These are phyloP conservation scores for Meripilus lineatus DNA, from an alignment of 1,284 basidiomycete species.

Conservation along the genomic window DNA sequence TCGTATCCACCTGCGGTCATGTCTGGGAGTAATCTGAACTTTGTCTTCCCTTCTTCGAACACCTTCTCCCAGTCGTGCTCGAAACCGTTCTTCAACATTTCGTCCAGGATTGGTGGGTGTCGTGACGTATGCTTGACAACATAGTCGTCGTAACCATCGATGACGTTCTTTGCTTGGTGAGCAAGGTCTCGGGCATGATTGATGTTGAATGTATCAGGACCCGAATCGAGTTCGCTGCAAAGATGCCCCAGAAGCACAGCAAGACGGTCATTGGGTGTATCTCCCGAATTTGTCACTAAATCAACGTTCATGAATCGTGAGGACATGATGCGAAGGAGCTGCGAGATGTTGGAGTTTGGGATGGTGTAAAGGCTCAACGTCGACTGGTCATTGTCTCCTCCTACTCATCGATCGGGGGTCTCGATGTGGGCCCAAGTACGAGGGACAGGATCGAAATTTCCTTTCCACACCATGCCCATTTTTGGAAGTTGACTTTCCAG, in stretches of 20 bases:
- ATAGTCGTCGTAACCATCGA: constrained; percentile 15
- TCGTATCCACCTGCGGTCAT: constrained; percentile 17
- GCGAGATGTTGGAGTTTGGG: too few relatives aligned
- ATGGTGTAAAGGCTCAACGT: too few relatives aligned
- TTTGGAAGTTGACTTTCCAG: too few relatives aligned
- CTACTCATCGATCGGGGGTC: too few relatives aligned
- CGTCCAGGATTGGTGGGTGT: constrained; percentile 12
- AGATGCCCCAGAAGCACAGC: constrained; percentile 9
- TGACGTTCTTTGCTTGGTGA: constrained; percentile 10
- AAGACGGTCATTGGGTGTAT: constrained; percentile 5
- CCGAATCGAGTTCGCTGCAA: constrained; percentile 9
- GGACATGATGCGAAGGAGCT: constrained; percentile 1
- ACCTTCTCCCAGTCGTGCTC: constrained; percentile 12
- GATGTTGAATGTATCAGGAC: neutral
- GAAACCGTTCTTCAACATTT: constrained; percentile 12
- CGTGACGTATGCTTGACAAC: constrained; percentile 10
- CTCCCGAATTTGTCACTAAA: too few relatives aligned
- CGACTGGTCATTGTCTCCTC: too few relatives aligned
- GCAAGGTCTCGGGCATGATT: constrained; percentile 8
- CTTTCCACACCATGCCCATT: too few relatives aligned
- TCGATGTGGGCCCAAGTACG: too few relatives aligned
- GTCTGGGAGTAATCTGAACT: constrained; percentile 12
- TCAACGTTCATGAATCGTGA: too few relatives aligned
- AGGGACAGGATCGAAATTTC: too few relatives aligned
- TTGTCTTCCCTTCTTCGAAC: constrained; percentile 13